Conservation (phyloP, 768 basidiomycete species). For the Terana coerulea region DNA sequence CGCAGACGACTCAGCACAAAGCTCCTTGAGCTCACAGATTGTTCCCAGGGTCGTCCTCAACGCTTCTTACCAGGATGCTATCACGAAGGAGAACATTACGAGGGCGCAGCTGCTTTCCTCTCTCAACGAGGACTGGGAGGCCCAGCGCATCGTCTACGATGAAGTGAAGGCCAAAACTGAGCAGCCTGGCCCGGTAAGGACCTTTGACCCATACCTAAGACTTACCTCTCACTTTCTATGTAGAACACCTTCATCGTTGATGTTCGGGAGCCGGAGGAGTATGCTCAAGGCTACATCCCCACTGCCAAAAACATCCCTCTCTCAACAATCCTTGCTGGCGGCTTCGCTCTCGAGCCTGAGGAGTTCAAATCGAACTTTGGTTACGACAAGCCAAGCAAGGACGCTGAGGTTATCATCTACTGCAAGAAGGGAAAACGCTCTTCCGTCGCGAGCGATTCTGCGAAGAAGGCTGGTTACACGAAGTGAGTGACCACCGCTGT, state of each 20-base stretch:
- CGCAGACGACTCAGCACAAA: too few relatives aligned
- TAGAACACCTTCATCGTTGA: constrained; percentile 1
- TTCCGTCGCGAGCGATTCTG: neutral
- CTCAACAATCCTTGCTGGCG: neutral
- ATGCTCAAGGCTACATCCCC: neutral
- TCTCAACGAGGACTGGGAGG: neutral
- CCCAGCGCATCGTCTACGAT: neutral
- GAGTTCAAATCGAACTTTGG: neutral
- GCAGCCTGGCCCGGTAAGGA: neutral
- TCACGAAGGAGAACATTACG: too few relatives aligned
- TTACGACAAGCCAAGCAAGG: neutral
- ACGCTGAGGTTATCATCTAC: constrained; percentile 2
- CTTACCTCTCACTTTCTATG: neutral
- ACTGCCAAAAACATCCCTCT: neutral
- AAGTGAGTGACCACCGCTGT: neutral
- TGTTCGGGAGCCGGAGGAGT: constrained; percentile 5
- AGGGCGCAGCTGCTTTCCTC: neutral
- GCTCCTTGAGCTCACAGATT: too few relatives aligned
- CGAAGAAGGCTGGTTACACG: constrained; percentile 1
- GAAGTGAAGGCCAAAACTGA: neutral
- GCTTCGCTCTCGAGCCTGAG: neutral
- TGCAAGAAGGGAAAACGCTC: constrained; percentile 9
- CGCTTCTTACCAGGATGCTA: too few relatives aligned
- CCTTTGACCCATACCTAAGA: neutral
- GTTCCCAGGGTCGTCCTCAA: too few relatives aligned